These are phyloP conservation scores for Sporothrix variecibatus DNA, from an alignment of 2,329 filamentous ascomycete species.

Conservation along the genomic window DNA sequence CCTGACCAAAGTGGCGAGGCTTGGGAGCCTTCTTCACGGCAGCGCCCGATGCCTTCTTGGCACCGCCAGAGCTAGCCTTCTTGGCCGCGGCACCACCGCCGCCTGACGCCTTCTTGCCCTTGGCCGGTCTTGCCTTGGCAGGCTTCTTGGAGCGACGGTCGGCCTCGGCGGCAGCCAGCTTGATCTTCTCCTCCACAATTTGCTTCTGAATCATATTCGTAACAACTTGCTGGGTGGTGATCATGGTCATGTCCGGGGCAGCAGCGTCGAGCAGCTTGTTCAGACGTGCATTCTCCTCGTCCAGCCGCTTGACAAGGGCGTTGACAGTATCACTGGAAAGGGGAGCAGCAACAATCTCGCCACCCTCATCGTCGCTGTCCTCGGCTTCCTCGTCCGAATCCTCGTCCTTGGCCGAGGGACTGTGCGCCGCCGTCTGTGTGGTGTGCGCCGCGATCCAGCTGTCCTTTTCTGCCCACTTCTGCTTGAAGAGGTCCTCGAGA, in stretches of 20 bases:
- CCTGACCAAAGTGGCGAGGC: slow-evolving; percentile 66
- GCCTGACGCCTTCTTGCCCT: slow-evolving; percentile 45
- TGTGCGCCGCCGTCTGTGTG: background rate
- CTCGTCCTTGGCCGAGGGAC: slow-evolving; percentile 64
- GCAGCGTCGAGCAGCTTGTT: slow-evolving; percentile 54
- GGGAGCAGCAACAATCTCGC: slow-evolving; percentile 50
- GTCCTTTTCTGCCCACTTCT: slow-evolving; percentile 75
- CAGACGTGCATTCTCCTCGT: slow-evolving; percentile 61
- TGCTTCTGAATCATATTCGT: slow-evolving; percentile 68
- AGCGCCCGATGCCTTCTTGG: slow-evolving; percentile 40
- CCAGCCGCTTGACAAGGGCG: slow-evolving; percentile 53
- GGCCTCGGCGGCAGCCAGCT: slow-evolving; percentile 55
- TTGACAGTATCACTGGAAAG: slow-evolving; percentile 52
- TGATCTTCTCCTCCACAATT: slow-evolving; percentile 70
- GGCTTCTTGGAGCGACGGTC: slow-evolving; percentile 62
- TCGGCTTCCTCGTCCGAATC: slow-evolving; percentile 69
- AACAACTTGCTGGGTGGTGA: slow-evolving; percentile 61
- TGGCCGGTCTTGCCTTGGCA: slow-evolving; percentile 56
- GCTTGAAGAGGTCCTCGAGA: slow-evolving; percentile 73
- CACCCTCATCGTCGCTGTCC: slow-evolving; percentile 63
- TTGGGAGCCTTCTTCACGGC: slow-evolving; percentile 50
- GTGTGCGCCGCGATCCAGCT: slow-evolving; percentile 74
- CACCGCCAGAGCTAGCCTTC: slow-evolving; percentile 32
- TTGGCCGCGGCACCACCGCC: slow-evolving; percentile 27
- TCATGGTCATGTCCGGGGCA: slow-evolving; percentile 53